Evolutionary conservation across 2,329 filamentous ascomycete species (phyloP), one percentile per base, ranked within the genome.

Genomic region (Alternaria infectoria): DNA sequence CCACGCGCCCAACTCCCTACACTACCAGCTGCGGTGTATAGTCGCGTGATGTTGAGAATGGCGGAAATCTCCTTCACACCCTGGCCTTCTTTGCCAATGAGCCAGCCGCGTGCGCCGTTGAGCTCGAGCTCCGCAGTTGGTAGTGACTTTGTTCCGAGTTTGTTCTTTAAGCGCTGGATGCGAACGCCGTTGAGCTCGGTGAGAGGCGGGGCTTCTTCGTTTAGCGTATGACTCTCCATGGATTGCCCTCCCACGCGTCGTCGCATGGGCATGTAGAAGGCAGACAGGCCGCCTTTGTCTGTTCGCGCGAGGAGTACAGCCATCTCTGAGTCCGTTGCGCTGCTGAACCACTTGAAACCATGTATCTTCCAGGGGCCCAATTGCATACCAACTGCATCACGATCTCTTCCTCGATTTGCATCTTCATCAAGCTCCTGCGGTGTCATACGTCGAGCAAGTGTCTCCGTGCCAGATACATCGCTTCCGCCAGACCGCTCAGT

Each of bases 311-410:
- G 86, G 2, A 91, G 78, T 5, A 93, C 81, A 0, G 87, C 82
- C 84, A 91, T 88, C 51, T 89, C 82, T 0, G 86, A 85, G 74
- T 91, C 89, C 0, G 89, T 91, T 0, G 89, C 89, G 4, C 85
- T 88, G 43, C 86, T 89, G 79, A 91, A 91, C 85, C 89, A 92
- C 71, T 92, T 92, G 83, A 91, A 91, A 0, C 90, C 90, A 32
- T 83, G 84, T 62, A 92, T 84, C 6, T 76, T 79, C 86, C 87
- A 90, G 0, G 87, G 86, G 0, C 89, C 89, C 0, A 90, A 76
- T 6, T 78, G 79, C 60, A 73, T 71, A 2, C 72, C 73, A 10
- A 72, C 66, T 3, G 76, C 69, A 45, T 80, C 76, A 46, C 75
- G 23, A 57, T 68, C 56, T 65, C 63, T 47, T 57, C 73, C 57